Evolutionary conservation across 78 protist genomes (phyloP).

Genomic region (Pelomyxa schiedti): DNA sequence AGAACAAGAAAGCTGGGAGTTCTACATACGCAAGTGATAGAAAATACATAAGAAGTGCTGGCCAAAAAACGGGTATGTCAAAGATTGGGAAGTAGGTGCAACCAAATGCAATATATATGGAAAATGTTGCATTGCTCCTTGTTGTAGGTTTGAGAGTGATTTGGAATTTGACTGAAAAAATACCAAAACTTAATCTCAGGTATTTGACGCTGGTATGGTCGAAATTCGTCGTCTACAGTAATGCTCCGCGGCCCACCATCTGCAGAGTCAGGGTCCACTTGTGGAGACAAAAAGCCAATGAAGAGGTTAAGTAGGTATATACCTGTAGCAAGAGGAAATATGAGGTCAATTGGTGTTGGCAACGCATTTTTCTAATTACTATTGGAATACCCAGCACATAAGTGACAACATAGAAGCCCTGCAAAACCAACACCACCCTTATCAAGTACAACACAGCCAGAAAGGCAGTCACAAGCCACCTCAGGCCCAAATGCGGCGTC

Average conservation of each 20-base stretch:
- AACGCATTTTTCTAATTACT: too few relatives aligned
- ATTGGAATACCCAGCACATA: too few relatives aligned
- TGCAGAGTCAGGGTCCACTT: constrained; percentile 68
- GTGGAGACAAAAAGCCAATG: constrained; percentile 77
- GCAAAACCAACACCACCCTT: neutral
- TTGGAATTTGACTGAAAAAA: too few relatives aligned
- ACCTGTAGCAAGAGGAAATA: too few relatives aligned
- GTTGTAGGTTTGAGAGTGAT: too few relatives aligned
- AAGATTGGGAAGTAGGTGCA: constrained; percentile 49
- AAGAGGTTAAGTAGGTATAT: constrained; percentile 75
- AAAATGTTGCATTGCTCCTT: too few relatives aligned
- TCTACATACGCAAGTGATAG: constrained; percentile 38
- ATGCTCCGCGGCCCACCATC: constrained; percentile 56
- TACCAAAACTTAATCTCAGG: constrained; percentile 88
- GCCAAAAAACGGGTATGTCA: constrained; percentile 93
- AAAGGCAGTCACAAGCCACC: neutral
- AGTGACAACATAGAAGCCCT: neutral
- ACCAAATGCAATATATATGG: constrained; percentile 30
- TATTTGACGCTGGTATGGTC: constrained; percentile 74
- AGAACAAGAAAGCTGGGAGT: too few relatives aligned
- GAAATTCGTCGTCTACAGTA: constrained; percentile 73
- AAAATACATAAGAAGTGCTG: constrained; percentile 80
- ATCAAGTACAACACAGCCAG: neutral
- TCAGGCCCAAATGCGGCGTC: neutral
- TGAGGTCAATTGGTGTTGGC: too few relatives aligned